Conservation (phyloP, 2,329 filamentous ascomycete species). For the Paecilomyces sp. region DNA sequence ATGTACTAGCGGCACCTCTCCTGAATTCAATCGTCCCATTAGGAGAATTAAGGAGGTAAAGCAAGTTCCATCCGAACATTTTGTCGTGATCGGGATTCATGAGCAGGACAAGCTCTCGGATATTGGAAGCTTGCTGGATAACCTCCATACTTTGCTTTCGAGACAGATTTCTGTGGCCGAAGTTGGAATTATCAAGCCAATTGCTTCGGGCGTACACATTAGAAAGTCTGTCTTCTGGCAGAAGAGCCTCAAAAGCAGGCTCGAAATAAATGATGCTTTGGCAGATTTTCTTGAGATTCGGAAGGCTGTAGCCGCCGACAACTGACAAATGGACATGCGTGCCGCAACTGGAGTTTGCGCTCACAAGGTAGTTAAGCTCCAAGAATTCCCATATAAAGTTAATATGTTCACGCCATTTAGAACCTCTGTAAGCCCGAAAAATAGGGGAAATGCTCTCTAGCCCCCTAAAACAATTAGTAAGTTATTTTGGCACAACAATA, state of each 20-base stretch:
- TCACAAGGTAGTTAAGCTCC: not conserved
- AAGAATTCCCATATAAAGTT: not conserved
- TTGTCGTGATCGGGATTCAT: not conserved
- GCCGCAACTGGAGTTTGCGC: not conserved
- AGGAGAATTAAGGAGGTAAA: too few species aligned
- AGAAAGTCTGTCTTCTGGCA: not conserved
- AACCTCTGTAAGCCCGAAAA: not conserved
- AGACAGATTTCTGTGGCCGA: conserved; percentile 2
- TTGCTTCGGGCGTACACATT: not conserved
- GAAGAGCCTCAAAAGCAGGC: not conserved
- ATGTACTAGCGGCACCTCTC: too few species aligned
- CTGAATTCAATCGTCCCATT: too few species aligned
- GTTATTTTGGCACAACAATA: not conserved
- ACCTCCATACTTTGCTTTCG: conserved; percentile 1
- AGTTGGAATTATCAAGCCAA: not conserved
- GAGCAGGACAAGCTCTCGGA: not conserved
- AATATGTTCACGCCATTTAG: not conserved
- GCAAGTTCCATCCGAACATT: too few species aligned
- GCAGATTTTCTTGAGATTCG: not conserved
- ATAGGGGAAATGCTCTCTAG: not conserved
- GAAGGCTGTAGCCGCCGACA: not conserved
- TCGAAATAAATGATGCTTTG: not conserved
- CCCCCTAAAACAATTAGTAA: not conserved
- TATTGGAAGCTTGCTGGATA: not conserved
- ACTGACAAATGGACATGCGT: not conserved